phyloP scores from a whole-genome alignment of 1,284 basidiomycete genomes.

The Prillingera fragicola region DNA sequence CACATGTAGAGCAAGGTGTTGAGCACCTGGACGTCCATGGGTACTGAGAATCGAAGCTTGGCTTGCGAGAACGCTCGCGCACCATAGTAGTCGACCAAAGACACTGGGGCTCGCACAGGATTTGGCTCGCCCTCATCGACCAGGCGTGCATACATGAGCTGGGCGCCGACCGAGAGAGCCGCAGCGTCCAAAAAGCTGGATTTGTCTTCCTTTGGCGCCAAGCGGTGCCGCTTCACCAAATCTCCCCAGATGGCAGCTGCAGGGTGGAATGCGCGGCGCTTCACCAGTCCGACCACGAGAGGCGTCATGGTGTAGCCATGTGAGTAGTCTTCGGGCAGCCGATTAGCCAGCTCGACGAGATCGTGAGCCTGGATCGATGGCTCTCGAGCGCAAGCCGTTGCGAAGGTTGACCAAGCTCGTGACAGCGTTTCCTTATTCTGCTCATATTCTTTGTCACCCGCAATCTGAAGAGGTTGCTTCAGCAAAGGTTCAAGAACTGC shows the following conservation, averaged over 20 bases:
- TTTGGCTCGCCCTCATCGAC: not conserved
- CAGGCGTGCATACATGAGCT: conserved; percentile 11
- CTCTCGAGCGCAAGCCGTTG: conserved; percentile 11
- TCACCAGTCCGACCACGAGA: conserved; percentile 24
- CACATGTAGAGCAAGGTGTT: conserved; percentile 33
- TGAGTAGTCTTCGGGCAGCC: conserved; percentile 13
- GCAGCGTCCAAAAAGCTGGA: conserved; percentile 24
- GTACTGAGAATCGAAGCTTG: conserved; percentile 8
- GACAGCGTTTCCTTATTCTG: too few relatives aligned
- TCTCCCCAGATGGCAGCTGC: conserved; percentile 26
- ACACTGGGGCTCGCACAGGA: conserved; percentile 20
- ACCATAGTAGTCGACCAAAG: conserved; percentile 26
- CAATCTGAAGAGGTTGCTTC: too few relatives aligned
- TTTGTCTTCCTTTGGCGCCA: not conserved
- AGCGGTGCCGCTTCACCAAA: conserved; percentile 12
- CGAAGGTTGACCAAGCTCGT: too few relatives aligned
- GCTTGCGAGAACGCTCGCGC: not conserved
- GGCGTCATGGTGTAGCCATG: conserved; percentile 25
- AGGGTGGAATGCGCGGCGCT: conserved; percentile 12
- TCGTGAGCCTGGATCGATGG: conserved; percentile 5
- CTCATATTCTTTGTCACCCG: too few relatives aligned
- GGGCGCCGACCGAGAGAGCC: conserved; percentile 26
- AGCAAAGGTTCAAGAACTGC: too few relatives aligned
- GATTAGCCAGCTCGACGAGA: conserved; percentile 16
- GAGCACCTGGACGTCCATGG: conserved; percentile 28